phyloP scores from a whole-genome alignment of 208 protist genomes.

The Crithidia expoeki region DNA sequence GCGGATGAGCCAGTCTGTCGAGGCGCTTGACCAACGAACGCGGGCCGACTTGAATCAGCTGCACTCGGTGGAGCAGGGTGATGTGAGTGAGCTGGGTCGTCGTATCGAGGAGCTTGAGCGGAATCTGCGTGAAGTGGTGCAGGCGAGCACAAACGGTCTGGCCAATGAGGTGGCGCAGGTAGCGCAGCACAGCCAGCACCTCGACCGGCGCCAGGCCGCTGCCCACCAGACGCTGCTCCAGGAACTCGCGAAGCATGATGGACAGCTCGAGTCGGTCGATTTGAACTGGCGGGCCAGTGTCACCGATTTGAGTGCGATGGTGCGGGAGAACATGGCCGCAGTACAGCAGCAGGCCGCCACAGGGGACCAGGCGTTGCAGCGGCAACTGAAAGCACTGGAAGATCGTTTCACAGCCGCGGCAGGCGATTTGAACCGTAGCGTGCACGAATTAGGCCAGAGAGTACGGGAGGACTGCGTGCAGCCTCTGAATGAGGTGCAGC shows the following conservation, averaged over 20 bases:
- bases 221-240: slow-evolving; percentile 71
- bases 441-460: slow-evolving; percentile 26
- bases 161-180: slow-evolving; percentile 61
- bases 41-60: slow-evolving; percentile 54
- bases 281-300: slow-evolving; percentile 79
- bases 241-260: slow-evolving; percentile 75
- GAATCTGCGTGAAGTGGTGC: slow-evolving; percentile 41
- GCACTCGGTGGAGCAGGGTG: slow-evolving; percentile 44
- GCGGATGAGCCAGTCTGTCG: slow-evolving; percentile 43
- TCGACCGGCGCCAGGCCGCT: slow-evolving; percentile 51
- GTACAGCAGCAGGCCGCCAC: slow-evolving; percentile 35
- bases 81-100: slow-evolving; percentile 43
- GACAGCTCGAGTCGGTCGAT: slow-evolving; percentile 74
- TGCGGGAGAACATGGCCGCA: slow-evolving; percentile 36
- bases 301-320: slow-evolving; percentile 55
- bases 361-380: slow-evolving; percentile 42
- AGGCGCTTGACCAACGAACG: slow-evolving; percentile 63
- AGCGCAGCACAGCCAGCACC: slow-evolving; percentile 62
- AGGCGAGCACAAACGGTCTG: slow-evolving; percentile 53
- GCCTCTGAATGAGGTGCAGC: slow-evolving; percentile 44
- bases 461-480: slow-evolving; percentile 50
- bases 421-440: slow-evolving; percentile 33
- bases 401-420: slow-evolving; percentile 38
- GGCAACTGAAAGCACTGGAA: slow-evolving; percentile 40
- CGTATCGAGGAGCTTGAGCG: slow-evolving; percentile 46